phyloP scores from a whole-genome alignment of 164 flowering plant genomes.

The Aristolochia californica region DNA sequence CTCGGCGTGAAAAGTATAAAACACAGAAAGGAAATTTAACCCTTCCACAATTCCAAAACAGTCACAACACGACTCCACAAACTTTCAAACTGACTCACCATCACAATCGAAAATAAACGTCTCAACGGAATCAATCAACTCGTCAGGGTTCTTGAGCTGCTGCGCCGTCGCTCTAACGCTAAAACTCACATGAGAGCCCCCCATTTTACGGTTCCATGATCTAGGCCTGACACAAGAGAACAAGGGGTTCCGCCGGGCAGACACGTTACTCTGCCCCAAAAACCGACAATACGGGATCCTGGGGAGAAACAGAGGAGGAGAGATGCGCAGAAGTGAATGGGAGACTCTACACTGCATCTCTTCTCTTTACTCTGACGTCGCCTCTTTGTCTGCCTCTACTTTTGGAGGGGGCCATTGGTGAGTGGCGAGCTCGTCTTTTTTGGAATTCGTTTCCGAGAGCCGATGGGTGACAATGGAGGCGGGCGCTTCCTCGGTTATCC shows the following conservation, averaged over 20 bases:
- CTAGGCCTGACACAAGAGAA: neutral
- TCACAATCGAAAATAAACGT: slow-evolving; percentile 98
- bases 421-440: neutral
- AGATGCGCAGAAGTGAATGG: slow-evolving; percentile 2
- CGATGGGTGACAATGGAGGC: no score
- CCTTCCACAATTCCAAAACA: neutral
- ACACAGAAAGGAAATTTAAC: neutral
- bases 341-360: slow-evolving; percentile 20
- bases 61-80: no score
- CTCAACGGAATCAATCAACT: slow-evolving; percentile 84
- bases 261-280: slow-evolving; percentile 7
- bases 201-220: slow-evolving; percentile 24
- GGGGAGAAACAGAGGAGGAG: slow-evolving; percentile 2
- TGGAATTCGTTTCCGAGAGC: neutral
- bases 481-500: no score
- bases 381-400: neutral
- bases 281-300: slow-evolving; percentile 5
- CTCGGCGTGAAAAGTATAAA: neutral
- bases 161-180: slow-evolving; percentile 27
- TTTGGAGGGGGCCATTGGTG: neutral
- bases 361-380: neutral
- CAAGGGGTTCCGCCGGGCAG: slow-evolving; percentile 3
- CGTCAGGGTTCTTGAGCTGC: slow-evolving; percentile 66
- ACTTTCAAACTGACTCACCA: slow-evolving; percentile 31
- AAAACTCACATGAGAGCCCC: slow-evolving; percentile 10